Evolutionary conservation across 1,284 basidiomycete genomes (phyloP).

Genomic region (Naganishia albida): DNA sequence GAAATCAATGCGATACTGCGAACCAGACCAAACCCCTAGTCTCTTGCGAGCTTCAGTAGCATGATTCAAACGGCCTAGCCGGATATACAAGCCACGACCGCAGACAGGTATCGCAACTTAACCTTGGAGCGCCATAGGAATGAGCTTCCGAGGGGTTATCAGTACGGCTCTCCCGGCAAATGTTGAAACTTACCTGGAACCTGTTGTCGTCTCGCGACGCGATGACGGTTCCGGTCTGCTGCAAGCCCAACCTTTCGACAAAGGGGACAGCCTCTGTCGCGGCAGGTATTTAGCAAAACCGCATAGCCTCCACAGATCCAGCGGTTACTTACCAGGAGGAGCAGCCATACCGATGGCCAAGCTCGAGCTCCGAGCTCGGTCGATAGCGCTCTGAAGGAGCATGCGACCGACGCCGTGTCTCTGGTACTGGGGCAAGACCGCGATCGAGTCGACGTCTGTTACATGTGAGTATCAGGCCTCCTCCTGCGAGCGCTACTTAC

Average conservation of each 20-base stretch:
- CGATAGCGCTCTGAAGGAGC: conserved; percentile 8
- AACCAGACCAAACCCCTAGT: not conserved
- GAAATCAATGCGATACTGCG: not conserved
- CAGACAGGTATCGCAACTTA: not conserved
- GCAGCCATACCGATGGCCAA: conserved; percentile 9
- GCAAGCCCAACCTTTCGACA: conserved; percentile 1
- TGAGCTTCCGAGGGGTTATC: not conserved
- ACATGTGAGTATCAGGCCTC: not conserved
- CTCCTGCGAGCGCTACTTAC: not conserved
- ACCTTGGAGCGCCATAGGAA: conserved; percentile 1
- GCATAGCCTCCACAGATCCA: not conserved
- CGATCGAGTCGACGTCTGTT: conserved; percentile 12
- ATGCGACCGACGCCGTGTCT: conserved; percentile 21
- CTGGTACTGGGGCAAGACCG: conserved; percentile 17
- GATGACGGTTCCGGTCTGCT: conserved; percentile 3
- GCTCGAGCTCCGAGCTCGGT: not conserved
- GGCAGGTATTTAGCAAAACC: too few relatives aligned
- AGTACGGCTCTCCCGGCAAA: too few relatives aligned
- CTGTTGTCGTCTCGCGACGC: conserved; percentile 16
- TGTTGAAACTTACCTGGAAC: conserved; percentile 9
- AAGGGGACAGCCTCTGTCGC: not conserved
- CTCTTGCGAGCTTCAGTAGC: not conserved
- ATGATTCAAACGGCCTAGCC: too few relatives aligned
- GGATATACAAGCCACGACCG: too few relatives aligned
- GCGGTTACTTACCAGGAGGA: conserved; percentile 3